These are phyloP conservation scores for Digitaria exilis DNA, from an alignment of 202 grass and related monocot genomes.

Conservation along the genomic window DNA sequence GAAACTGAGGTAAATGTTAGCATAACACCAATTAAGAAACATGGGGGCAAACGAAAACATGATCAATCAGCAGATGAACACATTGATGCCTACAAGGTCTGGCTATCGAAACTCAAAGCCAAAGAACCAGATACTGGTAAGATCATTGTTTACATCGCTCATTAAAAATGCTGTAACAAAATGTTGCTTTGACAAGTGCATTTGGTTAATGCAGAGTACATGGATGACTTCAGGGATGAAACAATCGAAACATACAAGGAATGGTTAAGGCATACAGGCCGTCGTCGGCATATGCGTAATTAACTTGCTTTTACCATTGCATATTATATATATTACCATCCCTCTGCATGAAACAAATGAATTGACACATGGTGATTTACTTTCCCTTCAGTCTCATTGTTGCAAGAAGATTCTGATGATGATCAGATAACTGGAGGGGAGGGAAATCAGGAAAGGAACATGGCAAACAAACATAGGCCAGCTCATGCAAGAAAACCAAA, in stretches of 20 bases:
- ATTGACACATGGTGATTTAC: not conserved
- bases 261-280: conserved; percentile 3
- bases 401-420: not conserved
- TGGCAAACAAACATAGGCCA: not conserved
- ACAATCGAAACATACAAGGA: conserved; percentile 9
- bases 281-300: not conserved
- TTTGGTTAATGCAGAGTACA: not conserved
- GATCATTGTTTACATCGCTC: not conserved
- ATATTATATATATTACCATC: not conserved
- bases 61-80: too few species aligned
- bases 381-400: not conserved
- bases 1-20: not conserved
- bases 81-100: not conserved
- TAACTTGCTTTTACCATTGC: not conserved
- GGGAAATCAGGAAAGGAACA: not conserved
- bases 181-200: not conserved
- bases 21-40: not conserved
- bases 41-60: too few species aligned
- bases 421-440: not conserved
- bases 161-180: not conserved
- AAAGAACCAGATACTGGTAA: not conserved
- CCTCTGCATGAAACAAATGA: not conserved
- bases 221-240: not conserved
- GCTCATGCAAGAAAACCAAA: conserved; percentile 3
- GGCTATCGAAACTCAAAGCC: not conserved